phyloP scores from a whole-genome alignment of 169 alveolate genomes.

The Besnoitia besnoiti region DNA sequence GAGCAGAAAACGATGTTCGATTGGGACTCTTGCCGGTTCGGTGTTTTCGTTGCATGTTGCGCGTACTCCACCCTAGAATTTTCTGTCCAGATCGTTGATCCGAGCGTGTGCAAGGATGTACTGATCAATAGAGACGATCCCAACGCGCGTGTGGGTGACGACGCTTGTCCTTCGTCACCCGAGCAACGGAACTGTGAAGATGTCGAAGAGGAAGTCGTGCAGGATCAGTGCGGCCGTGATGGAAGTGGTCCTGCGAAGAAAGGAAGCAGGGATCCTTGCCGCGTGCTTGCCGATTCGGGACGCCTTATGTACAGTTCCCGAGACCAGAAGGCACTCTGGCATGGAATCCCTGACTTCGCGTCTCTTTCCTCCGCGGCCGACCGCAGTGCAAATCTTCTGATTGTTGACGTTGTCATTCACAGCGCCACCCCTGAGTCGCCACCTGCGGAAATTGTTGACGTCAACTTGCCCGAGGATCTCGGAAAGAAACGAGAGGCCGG shows the following conservation, averaged over 20 bases:
- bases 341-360: neutral
- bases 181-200: no score
- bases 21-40: neutral
- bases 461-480: neutral
- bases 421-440: neutral
- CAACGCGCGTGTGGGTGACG: no score
- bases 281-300: neutral
- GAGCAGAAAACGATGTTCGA: neutral
- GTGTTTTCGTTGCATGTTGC: neutral
- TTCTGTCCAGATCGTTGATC: neutral
- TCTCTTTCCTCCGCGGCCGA: neutral
- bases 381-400: neutral
- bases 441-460: neutral
- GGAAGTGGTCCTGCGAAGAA: neutral
- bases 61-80: neutral
- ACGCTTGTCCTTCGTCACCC: no score
- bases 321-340: neutral
- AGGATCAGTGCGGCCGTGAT: no score
- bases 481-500: neutral
- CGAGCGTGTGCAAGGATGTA: neutral
- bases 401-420: slow-evolving; percentile 16
- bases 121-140: neutral
- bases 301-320: neutral
- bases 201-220: no score
- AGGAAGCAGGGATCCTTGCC: neutral